Percentiles rank a stretch among this genome's conserved stretches.
phyloP scores from a whole-genome alignment of 2,329 filamentous ascomycete genomes.

The Hyphodiscus sp. region DNA sequence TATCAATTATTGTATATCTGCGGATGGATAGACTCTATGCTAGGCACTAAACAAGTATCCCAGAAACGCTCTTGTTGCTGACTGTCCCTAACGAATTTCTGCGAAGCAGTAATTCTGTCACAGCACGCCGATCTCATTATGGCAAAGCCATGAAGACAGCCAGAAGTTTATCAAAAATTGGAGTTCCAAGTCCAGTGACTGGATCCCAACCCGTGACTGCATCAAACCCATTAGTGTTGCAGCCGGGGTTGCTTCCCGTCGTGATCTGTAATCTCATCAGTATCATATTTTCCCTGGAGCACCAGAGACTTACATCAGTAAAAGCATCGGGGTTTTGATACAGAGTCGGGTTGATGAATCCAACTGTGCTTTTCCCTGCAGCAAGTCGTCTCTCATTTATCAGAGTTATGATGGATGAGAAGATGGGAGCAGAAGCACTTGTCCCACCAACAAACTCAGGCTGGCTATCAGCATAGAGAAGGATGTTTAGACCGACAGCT shows the following conservation, averaged over 20 bases:
- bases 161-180: slow-evolving; percentile 7
- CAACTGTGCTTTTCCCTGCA: slow-evolving; percentile 37
- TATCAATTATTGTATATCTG: no score
- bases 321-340: slow-evolving; percentile 28
- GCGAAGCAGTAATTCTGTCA: no score
- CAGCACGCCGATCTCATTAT: neutral
- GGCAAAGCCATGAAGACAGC: neutral
- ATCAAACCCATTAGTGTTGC: slow-evolving; percentile 26
- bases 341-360: slow-evolving; percentile 38
- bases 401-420: slow-evolving; percentile 50
- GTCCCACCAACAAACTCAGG: slow-evolving; percentile 38
- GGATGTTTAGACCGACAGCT: slow-evolving; percentile 51
- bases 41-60: no score
- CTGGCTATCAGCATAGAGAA: slow-evolving; percentile 30
- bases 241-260: slow-evolving; percentile 35
- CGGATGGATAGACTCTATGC: no score
- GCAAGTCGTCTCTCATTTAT: slow-evolving; percentile 55
- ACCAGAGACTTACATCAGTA: slow-evolving; percentile 22
- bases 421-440: slow-evolving; percentile 48
- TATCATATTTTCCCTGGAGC: neutral
- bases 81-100: no score
- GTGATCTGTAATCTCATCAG: slow-evolving; percentile 22
- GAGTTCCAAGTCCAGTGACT: slow-evolving; percentile 32
- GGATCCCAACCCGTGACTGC: slow-evolving; percentile 33
- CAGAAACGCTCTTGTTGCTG: no score